Percentiles rank a stretch among this genome's conserved stretches.
Evolutionary conservation across 1,284 basidiomycete species (phyloP).

Genomic region (Ceratobasidium sp.): DNA sequence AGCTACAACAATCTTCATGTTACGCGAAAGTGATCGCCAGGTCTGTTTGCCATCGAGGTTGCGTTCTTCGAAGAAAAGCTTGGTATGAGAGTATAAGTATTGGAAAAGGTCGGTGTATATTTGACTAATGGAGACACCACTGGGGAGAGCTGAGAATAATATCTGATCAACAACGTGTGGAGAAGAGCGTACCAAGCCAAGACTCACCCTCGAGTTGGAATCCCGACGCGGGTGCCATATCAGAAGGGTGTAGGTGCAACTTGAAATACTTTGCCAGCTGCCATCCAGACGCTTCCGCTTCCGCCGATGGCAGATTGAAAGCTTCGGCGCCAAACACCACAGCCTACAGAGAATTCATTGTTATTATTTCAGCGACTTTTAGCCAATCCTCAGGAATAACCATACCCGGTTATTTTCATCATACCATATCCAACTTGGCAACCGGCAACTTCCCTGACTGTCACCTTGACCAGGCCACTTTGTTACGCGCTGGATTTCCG

Average conservation of each 20-base stretch:
- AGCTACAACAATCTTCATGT: conserved; percentile 30
- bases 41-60: conserved; percentile 9
- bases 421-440: conserved; percentile 42
- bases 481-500: background rate
- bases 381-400: background rate
- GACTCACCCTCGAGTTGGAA: background rate
- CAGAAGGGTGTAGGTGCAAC: conserved; percentile 31
- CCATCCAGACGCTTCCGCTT: conserved; percentile 18
- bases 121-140: background rate
- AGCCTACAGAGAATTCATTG: conserved; percentile 8
- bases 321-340: conserved; percentile 33
- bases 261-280: conserved; percentile 41
- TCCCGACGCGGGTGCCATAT: background rate
- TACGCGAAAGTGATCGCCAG: background rate
- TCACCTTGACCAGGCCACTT: conserved; percentile 34
- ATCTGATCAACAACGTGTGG: background rate
- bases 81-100: conserved; percentile 29
- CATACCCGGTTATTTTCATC: conserved; percentile 17
- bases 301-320: background rate
- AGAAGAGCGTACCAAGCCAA: background rate
- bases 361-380: no score
- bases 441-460: background rate
- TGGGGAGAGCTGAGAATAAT: background rate
- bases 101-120: conserved; percentile 34
- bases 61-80: conserved; percentile 21